A percentile compares a stretch with the other conserved stretches of the same genome.
Evolutionary conservation across 306 rosid species (phyloP).

Genomic region (Rosa lucieae): DNA sequence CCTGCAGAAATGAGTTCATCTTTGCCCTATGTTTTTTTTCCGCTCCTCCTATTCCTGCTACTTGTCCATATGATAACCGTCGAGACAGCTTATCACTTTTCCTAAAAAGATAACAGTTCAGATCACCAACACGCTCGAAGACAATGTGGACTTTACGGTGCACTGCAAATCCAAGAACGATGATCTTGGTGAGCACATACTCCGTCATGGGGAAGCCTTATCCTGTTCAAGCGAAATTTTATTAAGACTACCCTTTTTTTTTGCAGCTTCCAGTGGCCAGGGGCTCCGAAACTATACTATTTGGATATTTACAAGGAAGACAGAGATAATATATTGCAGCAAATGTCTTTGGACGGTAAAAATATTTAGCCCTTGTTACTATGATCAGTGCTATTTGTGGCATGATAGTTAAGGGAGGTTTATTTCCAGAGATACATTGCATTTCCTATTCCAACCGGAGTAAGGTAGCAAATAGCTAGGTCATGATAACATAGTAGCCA

Average conservation of each 20-base stretch:
- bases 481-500: too few relatives aligned
- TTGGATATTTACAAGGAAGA: background rate
- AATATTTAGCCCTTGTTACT: background rate
- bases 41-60: background rate
- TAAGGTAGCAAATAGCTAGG: too few relatives aligned
- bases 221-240: background rate
- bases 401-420: too few relatives aligned
- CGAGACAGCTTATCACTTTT: background rate
- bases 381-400: background rate
- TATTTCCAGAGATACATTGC: too few relatives aligned
- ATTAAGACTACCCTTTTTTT: background rate
- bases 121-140: background rate
- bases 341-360: background rate
- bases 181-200: background rate
- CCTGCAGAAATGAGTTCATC: background rate
- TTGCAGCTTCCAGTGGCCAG: background rate
- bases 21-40: background rate
- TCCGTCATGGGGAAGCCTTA: background rate
- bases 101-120: background rate
- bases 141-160: background rate
- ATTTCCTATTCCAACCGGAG: too few relatives aligned
- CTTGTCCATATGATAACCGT: background rate
- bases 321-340: background rate
- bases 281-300: background rate
- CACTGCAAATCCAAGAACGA: background rate